Conservation (phyloP, 208 protist genomes). For the Crithidia fasciculata region DNA sequence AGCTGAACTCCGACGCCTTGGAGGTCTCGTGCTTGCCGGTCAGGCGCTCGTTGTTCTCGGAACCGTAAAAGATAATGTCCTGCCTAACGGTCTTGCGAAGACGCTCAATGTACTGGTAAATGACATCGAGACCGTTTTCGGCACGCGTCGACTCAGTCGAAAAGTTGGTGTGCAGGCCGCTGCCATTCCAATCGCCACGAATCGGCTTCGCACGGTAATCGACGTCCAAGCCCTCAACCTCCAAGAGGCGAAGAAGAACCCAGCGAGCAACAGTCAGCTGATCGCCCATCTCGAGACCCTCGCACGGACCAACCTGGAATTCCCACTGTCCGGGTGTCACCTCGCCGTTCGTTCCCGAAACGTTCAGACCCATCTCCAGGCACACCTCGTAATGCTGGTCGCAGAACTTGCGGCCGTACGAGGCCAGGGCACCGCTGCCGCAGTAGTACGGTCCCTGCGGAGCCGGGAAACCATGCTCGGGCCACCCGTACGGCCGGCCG, state of each 20-base stretch:
- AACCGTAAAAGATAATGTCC: conserved; percentile 89
- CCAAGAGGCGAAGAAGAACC: conserved; percentile 89
- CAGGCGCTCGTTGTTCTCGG: conserved; percentile 86
- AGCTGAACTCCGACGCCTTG: conserved; percentile 67
- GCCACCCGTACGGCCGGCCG: conserved; percentile 85
- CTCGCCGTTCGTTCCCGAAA: conserved; percentile 96
- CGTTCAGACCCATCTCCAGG: conserved; percentile 83
- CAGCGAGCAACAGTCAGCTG: conserved; percentile 94
- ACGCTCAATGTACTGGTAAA: conserved; percentile 80
- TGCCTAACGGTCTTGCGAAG: conserved; percentile 71
- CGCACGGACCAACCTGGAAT: conserved; percentile 96
- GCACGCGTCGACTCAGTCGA: conserved; percentile 92
- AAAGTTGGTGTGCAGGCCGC: conserved; percentile 97
- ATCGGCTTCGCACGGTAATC: conserved; percentile 94
- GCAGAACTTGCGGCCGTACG: conserved; percentile 90
- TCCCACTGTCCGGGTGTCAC: conserved; percentile 98
- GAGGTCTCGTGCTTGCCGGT: conserved; percentile 91
- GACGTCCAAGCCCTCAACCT: conserved; percentile 73
- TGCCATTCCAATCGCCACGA: conserved; percentile 98
- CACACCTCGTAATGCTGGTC: conserved; percentile 84
- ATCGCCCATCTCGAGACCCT: conserved; percentile 93
- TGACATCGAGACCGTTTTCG: conserved; percentile 75
- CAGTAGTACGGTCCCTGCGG: conserved; percentile 98
- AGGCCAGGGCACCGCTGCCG: conserved; percentile 64
- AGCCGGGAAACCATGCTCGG: conserved; percentile 88